Evolutionary conservation across 768 basidiomycete species (phyloP).

Genomic region (Pisolithus albus): DNA sequence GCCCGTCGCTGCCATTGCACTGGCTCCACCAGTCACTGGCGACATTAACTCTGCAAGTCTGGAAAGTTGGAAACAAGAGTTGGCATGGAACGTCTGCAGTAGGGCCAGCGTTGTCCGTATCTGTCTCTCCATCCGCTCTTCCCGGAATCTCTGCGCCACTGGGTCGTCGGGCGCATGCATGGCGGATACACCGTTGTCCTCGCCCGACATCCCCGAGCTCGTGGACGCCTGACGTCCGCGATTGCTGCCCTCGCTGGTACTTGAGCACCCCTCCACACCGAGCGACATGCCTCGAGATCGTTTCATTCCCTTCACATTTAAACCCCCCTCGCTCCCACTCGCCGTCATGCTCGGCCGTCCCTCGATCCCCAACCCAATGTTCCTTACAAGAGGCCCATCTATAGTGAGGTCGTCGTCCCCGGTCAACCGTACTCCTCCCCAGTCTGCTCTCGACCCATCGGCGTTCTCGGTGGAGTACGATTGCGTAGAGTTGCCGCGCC

Average conservation of each 20-base stretch:
- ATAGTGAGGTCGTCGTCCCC: conserved; percentile 58
- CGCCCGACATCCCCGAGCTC: conserved; percentile 14
- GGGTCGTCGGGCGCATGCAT: conserved; percentile 23
- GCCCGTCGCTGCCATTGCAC: background rate
- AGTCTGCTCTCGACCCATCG: conserved; percentile 37
- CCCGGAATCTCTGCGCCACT: conserved; percentile 8
- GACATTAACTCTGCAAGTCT: conserved; percentile 29
- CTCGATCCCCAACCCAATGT: conserved; percentile 66
- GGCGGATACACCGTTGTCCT: conserved; percentile 5
- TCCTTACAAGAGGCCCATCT: conserved; percentile 40
- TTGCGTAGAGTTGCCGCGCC: conserved; percentile 41
- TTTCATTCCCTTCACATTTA: conserved; percentile 32
- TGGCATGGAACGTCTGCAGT: conserved; percentile 62
- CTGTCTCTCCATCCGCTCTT: conserved; percentile 31
- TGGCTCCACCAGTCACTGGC: background rate
- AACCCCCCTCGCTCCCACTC: conserved; percentile 8
- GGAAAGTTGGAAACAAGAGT: conserved; percentile 53
- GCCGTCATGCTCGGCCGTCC: conserved; percentile 37
- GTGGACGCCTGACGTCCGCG: conserved; percentile 28
- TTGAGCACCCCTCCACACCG: conserved; percentile 25
- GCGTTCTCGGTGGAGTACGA: conserved; percentile 43
- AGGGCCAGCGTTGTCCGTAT: conserved; percentile 48
- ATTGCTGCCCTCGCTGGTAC: conserved; percentile 30
- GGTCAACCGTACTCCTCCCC: conserved; percentile 54
- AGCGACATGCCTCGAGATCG: conserved; percentile 46